These are phyloP conservation scores for Coelastrella sp. DNA, from an alignment of 139 green algal genomes.

Conservation along the genomic window DNA sequence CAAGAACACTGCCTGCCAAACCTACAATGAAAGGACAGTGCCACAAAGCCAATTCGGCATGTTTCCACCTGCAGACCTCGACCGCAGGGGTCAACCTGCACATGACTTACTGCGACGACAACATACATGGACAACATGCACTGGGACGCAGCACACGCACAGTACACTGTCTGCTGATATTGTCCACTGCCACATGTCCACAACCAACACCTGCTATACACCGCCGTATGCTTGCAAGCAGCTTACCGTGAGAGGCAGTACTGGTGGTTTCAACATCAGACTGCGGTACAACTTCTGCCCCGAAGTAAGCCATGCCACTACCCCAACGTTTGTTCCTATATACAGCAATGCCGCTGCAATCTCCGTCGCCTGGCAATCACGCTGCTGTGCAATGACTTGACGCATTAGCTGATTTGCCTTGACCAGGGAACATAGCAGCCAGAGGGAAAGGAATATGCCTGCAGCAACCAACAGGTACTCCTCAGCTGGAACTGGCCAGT, in stretches of 20 bases:
- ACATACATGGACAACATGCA: too few species aligned
- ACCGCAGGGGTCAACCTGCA: background rate
- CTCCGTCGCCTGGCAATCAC: conserved; percentile 18
- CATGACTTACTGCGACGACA: too few species aligned
- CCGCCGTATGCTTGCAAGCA: background rate
- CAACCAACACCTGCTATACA: background rate
- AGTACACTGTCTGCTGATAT: background rate
- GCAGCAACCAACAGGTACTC: background rate
- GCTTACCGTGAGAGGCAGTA: conserved; percentile 4
- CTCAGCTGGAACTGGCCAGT: too few species aligned
- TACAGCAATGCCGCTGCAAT: conserved; percentile 38
- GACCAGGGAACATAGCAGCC: conserved; percentile 32
- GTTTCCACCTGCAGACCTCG: too few species aligned
- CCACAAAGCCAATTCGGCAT: background rate
- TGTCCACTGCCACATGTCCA: background rate
- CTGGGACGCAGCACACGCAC: background rate
- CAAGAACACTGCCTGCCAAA: conserved; percentile 57
- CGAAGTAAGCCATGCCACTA: conserved; percentile 38
- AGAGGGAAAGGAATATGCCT: conserved; percentile 43
- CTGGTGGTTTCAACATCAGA: conserved; percentile 28
- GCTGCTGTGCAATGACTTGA: conserved; percentile 22
- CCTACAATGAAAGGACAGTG: conserved; percentile 29
- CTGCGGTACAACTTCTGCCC: conserved; percentile 39
- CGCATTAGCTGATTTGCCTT: conserved; percentile 43
- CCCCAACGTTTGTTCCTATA: conserved; percentile 32